Conservation (phyloP, 108 stramenopile genomes). For the Nitzschia putrida region DNA sequence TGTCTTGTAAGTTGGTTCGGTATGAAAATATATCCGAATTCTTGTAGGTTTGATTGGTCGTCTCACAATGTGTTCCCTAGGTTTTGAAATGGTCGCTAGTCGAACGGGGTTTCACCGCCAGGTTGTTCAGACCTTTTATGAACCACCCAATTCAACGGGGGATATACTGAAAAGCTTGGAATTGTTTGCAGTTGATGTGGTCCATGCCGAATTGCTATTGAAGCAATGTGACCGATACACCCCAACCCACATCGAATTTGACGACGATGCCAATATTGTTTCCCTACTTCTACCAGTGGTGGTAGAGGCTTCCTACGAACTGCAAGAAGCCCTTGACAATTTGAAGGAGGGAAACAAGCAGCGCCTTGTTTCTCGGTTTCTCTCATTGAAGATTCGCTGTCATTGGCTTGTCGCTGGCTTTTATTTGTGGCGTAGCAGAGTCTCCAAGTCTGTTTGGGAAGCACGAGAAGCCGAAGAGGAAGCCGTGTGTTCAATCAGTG, state of each 20-base stretch:
- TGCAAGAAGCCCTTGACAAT: slow-evolving; percentile 27
- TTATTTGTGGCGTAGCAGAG: slow-evolving; percentile 67
- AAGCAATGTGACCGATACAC: slow-evolving; percentile 59
- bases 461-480: slow-evolving; percentile 58
- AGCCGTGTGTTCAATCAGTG: slow-evolving; percentile 56
- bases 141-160: slow-evolving; percentile 16
- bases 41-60: background rate
- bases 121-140: slow-evolving; percentile 20
- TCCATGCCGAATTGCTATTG: slow-evolving; percentile 69
- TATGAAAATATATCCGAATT: background rate
- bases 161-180: slow-evolving; percentile 20
- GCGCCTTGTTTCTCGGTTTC: slow-evolving; percentile 9
- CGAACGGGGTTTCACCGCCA: slow-evolving; percentile 24
- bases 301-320: slow-evolving; percentile 29
- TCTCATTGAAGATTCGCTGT: slow-evolving; percentile 49
- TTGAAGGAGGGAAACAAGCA: slow-evolving; percentile 3
- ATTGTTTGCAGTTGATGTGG: slow-evolving; percentile 66
- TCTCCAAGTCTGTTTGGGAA: slow-evolving; percentile 41
- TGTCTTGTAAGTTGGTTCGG: slow-evolving; percentile 45
- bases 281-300: slow-evolving; percentile 56
- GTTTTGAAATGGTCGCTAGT: slow-evolving; percentile 18
- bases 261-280: slow-evolving; percentile 56
- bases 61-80: background rate
- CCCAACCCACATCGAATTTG: slow-evolving; percentile 32
- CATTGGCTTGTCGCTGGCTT: slow-evolving; percentile 71